Base-by-base conservation (phyloP, 179 eudicot species). In the Pouteria campechiana region DNA sequence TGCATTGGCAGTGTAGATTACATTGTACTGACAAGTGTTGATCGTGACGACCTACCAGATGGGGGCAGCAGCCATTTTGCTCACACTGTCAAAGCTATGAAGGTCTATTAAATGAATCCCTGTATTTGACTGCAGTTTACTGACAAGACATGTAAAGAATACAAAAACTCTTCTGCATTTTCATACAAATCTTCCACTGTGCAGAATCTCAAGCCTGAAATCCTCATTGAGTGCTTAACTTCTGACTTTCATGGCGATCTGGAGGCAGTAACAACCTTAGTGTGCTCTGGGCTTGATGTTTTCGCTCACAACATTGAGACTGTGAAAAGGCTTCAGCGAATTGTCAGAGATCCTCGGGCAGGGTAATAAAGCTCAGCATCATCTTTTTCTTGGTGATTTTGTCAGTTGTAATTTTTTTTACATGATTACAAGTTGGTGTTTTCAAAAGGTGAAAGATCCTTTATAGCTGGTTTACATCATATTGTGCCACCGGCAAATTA, bases 51-150 rank as follows among this genome's bases (percentile, higher is more conserved):
- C 66, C 28, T 90, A 63, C 90, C 75, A 47, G 98, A 90, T 60
- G 98, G 95, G 63, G 98, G 98, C 37, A 90, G 98, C 54, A 74
- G 83, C 42, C 98, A 90, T 76, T 90, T 90, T 73, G 86, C 93
- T 31, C 67, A 74, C 65, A 90, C 98, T 15, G 95, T 85, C 30
- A 62, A 64, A 72, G 78, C 90, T 15, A 60, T 90, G 87, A 90
- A 90, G 96, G 98, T 75, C 23, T 16, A 31, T 44, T 12, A 10
- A 20, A 23, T 37, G 17, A 6, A 13, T 31, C 6, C 18, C 32
- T 31, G 23, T 5, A 27, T 13, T 11, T 14, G 23, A 35, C 16
- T 30, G 31, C 39, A 17, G 3, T 12, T 7, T 5, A 13, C 4
- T n/a, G n/a, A n/a, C n/a, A n/a, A n/a, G n/a, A n/a, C 2, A 5